These are phyloP conservation scores for Wickerhamiella hasegawae DNA, from an alignment of 805 yeast species.

Conservation along the genomic window DNA sequence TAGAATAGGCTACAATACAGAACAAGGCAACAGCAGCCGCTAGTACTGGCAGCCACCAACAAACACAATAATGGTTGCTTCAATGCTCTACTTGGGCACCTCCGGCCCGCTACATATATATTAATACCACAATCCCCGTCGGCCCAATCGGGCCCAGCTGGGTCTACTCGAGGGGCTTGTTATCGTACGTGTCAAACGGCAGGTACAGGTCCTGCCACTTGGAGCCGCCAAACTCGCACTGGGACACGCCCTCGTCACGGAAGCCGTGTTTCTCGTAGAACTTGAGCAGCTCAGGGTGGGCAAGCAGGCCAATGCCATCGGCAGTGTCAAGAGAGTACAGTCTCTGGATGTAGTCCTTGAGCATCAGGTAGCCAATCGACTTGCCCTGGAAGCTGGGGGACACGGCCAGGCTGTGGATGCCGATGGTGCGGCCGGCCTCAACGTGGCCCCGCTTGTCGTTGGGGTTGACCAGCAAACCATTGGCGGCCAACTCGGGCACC, in stretches of 20 bases:
- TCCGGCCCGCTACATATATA: no score
- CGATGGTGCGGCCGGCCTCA: conserved; percentile 60
- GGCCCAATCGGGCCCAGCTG: no score
- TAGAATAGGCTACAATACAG: no score
- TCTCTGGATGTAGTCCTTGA: conserved; percentile 37
- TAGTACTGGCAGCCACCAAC: no score
- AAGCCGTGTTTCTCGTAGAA: conserved; percentile 80
- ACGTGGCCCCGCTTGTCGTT: conserved; percentile 39
- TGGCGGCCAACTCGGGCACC: conserved; percentile 29
- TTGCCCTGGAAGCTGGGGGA: conserved; percentile 65
- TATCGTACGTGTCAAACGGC: conserved; percentile 15
- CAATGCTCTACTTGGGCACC: no score
- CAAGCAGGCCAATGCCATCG: conserved; percentile 14
- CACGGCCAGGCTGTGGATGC: conserved; percentile 68
- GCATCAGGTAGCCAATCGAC: conserved; percentile 64
- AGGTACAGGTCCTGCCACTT: conserved; percentile 30
- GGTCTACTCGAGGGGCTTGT: no score
- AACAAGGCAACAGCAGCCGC: no score
- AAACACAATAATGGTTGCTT: no score
- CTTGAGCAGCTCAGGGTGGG: conserved; percentile 49
- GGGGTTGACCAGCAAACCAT: conserved; percentile 14
- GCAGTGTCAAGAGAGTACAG: background rate
- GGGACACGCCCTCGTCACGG: conserved; percentile 46
- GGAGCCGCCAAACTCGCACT: conserved; percentile 40
- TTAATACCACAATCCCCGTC: no score